A percentile compares a stretch with the other conserved stretches of the same genome.
Conservation (phyloP, 148 eudicot species). For the Heliosperma pusillum region DNA sequence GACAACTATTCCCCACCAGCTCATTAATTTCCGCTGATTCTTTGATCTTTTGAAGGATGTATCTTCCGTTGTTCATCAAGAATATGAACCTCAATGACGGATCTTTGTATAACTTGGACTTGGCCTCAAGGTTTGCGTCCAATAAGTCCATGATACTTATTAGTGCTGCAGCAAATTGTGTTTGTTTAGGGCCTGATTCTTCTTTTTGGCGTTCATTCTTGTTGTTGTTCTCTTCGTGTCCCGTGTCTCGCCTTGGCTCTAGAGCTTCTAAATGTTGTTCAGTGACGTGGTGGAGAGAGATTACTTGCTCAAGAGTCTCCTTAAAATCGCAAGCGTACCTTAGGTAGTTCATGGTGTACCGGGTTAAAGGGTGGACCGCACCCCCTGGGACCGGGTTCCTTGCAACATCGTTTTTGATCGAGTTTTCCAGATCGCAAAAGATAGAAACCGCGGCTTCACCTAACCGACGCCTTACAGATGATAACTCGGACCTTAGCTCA, state of each 20-base stretch:
- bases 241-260: conserved; percentile 18
- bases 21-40: conserved; percentile 57
- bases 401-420: conserved; percentile 56
- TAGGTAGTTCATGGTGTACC: conserved; percentile 86
- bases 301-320: conserved; percentile 54
- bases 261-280: conserved; percentile 15
- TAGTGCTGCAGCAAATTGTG: conserved; percentile 47
- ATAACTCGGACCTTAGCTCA: conserved; percentile 46
- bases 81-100: conserved; percentile 53
- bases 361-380: conserved; percentile 82
- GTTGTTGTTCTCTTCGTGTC: conserved; percentile 1
- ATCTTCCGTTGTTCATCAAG: conserved; percentile 83
- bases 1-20: conserved; percentile 53
- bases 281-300: conserved; percentile 34
- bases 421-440: conserved; percentile 67
- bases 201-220: conserved; percentile 7
- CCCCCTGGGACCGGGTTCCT: conserved; percentile 70
- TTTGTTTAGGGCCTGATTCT: conserved; percentile 13
- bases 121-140: conserved; percentile 54
- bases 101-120: conserved; percentile 68
- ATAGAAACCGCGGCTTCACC: conserved; percentile 60
- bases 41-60: conserved; percentile 72
- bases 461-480: conserved; percentile 35
- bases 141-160: conserved; percentile 41
- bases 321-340: conserved; percentile 69